These are phyloP conservation scores for Hyphopichia fennica DNA, from an alignment of 1,139 yeast species.

Conservation along the genomic window DNA sequence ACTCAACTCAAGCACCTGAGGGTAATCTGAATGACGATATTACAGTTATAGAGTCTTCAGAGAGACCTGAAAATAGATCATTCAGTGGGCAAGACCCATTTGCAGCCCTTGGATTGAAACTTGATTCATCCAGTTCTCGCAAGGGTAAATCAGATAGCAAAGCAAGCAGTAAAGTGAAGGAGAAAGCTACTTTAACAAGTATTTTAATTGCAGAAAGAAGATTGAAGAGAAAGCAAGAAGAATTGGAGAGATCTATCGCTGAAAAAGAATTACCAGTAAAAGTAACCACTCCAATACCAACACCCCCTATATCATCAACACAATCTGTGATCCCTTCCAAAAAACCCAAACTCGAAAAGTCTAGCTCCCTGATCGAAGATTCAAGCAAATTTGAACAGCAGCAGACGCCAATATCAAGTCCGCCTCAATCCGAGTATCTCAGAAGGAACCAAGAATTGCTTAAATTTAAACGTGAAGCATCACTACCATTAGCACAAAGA, in stretches of 20 bases:
- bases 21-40: background rate
- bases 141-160: slow-evolving; percentile 17
- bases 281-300: background rate
- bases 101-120: slow-evolving; percentile 30
- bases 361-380: background rate
- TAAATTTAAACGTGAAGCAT: slow-evolving; percentile 45
- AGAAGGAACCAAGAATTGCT: slow-evolving; percentile 13
- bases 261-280: background rate
- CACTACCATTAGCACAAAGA: slow-evolving; percentile 82
- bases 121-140: slow-evolving; percentile 21
- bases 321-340: background rate
- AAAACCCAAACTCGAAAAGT: background rate
- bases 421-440: slow-evolving; percentile 11
- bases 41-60: background rate
- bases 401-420: slow-evolving; percentile 1
- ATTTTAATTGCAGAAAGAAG: slow-evolving; percentile 34
- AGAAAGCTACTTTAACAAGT: slow-evolving; percentile 31
- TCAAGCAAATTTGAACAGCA: background rate
- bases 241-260: background rate
- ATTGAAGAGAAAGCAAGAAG: slow-evolving; percentile 15
- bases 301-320: background rate
- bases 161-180: slow-evolving; percentile 12
- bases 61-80: background rate
- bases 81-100: slow-evolving; percentile 18
- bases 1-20: background rate